Percentiles rank a stretch among this genome's conserved stretches.
phyloP scores from a whole-genome alignment of 2,329 filamentous ascomycete species.

The Cercospora beticola region DNA sequence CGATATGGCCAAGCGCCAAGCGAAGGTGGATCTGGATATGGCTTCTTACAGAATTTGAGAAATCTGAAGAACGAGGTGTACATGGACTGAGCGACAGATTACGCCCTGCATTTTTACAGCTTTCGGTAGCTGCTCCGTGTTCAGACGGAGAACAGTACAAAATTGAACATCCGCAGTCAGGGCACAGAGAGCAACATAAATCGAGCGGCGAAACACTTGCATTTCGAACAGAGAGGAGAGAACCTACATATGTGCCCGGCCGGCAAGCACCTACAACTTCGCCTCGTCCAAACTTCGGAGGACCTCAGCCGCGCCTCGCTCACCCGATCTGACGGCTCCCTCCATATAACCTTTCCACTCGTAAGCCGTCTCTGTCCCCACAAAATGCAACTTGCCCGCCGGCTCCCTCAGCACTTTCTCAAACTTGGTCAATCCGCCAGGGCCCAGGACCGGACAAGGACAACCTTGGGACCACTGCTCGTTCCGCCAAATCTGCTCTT shows the following conservation, averaged over 20 bases:
- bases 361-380: conserved; percentile 54
- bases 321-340: conserved; percentile 53
- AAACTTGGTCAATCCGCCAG: conserved; percentile 30
- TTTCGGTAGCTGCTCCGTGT: background rate
- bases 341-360: conserved; percentile 62
- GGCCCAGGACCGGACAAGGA: conserved; percentile 31
- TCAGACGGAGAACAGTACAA: background rate
- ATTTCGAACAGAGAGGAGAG: background rate
- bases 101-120: background rate
- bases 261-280: background rate
- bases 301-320: conserved; percentile 51
- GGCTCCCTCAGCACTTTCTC: conserved; percentile 28
- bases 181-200: background rate
- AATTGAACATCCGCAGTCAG: background rate
- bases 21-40: conserved; percentile 44
- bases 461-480: conserved; percentile 35
- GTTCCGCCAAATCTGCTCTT: conserved; percentile 33
- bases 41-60: conserved; percentile 54
- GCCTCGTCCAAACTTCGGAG: conserved; percentile 23
- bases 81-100: conserved; percentile 20
- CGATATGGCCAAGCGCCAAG: conserved; percentile 27
- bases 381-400: conserved; percentile 51
- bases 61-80: conserved; percentile 43
- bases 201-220: background rate
- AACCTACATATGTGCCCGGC: background rate